Evolutionary conservation across 2,329 filamentous ascomycete species (phyloP).

Genomic region (Cercospora brassicicola): DNA sequence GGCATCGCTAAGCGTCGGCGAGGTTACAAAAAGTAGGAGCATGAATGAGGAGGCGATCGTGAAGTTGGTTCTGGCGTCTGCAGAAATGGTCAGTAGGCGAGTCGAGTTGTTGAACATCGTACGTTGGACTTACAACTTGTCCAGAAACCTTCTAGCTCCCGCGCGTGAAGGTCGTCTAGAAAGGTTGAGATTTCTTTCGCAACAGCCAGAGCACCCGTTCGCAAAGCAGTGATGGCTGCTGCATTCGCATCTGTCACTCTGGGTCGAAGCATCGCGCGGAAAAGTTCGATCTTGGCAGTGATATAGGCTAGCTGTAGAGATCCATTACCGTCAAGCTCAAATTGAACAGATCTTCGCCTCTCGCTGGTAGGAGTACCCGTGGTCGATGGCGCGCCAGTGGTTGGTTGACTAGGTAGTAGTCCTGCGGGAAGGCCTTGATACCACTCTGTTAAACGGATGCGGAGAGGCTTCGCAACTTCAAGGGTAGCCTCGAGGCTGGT

Average conservation of each 20-base stretch:
- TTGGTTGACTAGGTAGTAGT: slow-evolving; percentile 21
- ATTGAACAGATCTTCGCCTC: slow-evolving; percentile 33
- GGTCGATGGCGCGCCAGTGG: slow-evolving; percentile 13
- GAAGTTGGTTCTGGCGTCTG: slow-evolving; percentile 41
- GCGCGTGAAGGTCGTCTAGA: slow-evolving; percentile 33
- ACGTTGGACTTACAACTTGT: slow-evolving; percentile 34
- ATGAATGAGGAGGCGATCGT: slow-evolving; percentile 40
- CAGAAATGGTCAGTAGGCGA: background rate
- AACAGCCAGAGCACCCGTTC: slow-evolving; percentile 37
- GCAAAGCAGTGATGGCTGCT: slow-evolving; percentile 35
- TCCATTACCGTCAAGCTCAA: slow-evolving; percentile 47
- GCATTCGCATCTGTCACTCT: slow-evolving; percentile 34
- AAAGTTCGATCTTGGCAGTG: slow-evolving; percentile 54
- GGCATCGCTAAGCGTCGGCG: slow-evolving; percentile 33
- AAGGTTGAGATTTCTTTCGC: slow-evolving; percentile 37
- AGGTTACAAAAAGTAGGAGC: slow-evolving; percentile 38
- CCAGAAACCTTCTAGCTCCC: slow-evolving; percentile 40
- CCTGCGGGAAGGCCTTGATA: slow-evolving; percentile 48
- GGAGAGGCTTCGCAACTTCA: slow-evolving; percentile 52
- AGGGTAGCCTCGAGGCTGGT: slow-evolving; percentile 46
- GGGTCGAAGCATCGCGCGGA: slow-evolving; percentile 52
- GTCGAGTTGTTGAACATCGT: background rate
- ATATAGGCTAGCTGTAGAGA: slow-evolving; percentile 55
- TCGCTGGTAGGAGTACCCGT: slow-evolving; percentile 24
- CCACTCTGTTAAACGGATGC: slow-evolving; percentile 53